Base-by-base conservation (phyloP, 1,284 basidiomycete genomes). In the Thecaphora thlaspeos region DNA sequence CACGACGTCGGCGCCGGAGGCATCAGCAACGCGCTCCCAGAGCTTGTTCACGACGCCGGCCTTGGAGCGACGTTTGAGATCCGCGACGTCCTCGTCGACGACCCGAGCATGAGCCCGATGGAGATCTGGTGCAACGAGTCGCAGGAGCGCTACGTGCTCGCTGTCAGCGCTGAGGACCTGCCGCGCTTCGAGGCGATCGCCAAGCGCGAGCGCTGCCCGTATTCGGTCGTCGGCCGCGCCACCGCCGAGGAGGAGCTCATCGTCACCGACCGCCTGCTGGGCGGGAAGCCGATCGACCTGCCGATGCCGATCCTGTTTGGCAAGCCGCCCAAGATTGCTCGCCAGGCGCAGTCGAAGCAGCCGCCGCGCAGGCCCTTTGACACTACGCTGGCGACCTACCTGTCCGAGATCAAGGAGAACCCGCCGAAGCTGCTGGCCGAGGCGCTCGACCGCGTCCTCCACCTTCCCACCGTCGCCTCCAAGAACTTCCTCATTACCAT, bases 61-160 rank as follows among this genome's bases (percentile, higher is more conserved):
- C 82, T 96, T 9, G 95, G 95, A 24, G 95, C 90, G 2, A 83
- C 79, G n/a, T 93, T 97, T 75, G 94, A 98, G 81, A 92, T 98
- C 70, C 83, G 94, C 18, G 89, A 97, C 68, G 87, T 98, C 9
- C 84, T 90, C 23, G 85, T 96, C 41, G 94, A 91, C 36, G 95
- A 98, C 79, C 83, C 85, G 28, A 87, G 88, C 42, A 91, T 99
- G 90, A 93, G 90, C 10, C 95, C 94, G 0, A 96, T 98, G 92
- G 94, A 97, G 81, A 97, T 98, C 58, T 99, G 94, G 94, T 98
- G 95, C 80, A 99, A 99, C 80, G 95, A 99, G 81, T 90, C 87
- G 64, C 94, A 99, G 81, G 94, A 99, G 77, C 87, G 95, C 41
- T 98, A 98, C 76, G 95, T 98, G 30, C 84, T 98, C 28, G 95